phyloP scores from a whole-genome alignment of 495 filamentous ascomycete species.

The Aspergillus mulundensis region DNA sequence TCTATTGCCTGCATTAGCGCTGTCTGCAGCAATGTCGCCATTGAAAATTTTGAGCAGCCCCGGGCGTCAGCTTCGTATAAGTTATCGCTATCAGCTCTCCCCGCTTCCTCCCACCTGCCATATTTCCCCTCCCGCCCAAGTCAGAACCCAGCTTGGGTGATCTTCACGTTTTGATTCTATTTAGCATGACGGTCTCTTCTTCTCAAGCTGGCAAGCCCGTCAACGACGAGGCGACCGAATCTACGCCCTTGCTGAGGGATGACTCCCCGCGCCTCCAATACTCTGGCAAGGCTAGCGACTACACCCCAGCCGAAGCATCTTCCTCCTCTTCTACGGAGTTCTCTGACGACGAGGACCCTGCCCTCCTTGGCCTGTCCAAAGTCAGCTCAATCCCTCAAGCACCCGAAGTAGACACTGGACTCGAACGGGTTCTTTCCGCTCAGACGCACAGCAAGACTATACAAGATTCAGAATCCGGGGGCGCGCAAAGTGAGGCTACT shows the following conservation, averaged over 20 bases:
- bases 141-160: not conserved
- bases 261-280: constrained; percentile 3
- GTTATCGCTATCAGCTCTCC: not conserved
- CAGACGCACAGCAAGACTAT: constrained; percentile 10
- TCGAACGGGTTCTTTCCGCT: constrained; percentile 25
- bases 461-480: constrained; percentile 11
- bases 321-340: constrained; percentile 13
- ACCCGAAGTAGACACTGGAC: constrained; percentile 27
- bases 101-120: not conserved
- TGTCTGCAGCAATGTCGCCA: not conserved
- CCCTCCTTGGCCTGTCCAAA: constrained; percentile 19
- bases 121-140: not conserved
- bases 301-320: constrained; percentile 12
- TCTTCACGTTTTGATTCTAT: not conserved
- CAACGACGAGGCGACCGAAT: constrained; percentile 14
- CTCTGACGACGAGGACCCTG: constrained; percentile 21
- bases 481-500: constrained; percentile 13
- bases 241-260: constrained; percentile 25
- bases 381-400: constrained; percentile 32
- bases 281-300: constrained; percentile 1
- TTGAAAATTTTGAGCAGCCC: not conserved
- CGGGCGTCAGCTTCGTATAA: not conserved
- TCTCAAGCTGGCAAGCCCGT: constrained; percentile 1
- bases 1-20: not conserved
- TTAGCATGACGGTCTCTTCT: constrained; percentile 8